Evolutionary conservation across 2,329 filamentous ascomycete genomes (phyloP).

Genomic region (Alternaria burnsii): DNA sequence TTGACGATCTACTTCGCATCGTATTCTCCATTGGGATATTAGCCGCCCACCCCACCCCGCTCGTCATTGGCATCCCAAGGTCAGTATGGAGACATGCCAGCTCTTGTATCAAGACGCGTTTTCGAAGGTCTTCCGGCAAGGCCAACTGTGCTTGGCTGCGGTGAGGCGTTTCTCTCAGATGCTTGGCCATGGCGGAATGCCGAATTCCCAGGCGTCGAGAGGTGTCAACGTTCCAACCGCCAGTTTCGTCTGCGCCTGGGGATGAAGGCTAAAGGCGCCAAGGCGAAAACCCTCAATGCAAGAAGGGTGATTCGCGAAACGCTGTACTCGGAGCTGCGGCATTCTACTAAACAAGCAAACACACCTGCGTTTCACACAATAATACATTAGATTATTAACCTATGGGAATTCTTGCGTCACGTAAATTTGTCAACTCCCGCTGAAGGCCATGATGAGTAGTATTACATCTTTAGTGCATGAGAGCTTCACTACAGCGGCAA

Average conservation of each 20-base stretch:
- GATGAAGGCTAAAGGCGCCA: constrained; percentile 25
- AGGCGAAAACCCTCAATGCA: constrained; percentile 28
- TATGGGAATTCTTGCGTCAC: neutral
- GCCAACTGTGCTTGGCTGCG: constrained; percentile 36
- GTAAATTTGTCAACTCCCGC: neutral
- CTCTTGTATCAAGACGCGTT: constrained; percentile 26
- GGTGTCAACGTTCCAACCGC: constrained; percentile 22
- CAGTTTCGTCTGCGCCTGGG: constrained; percentile 28
- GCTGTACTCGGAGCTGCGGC: constrained; percentile 3
- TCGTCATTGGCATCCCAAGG: constrained; percentile 11
- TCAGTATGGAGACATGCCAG: constrained; percentile 17
- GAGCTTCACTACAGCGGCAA: neutral
- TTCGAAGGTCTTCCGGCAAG: constrained; percentile 10
- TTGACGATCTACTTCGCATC: constrained; percentile 9
- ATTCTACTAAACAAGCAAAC: neutral
- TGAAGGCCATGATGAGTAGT: neutral
- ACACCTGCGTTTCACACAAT: neutral
- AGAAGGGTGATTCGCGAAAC: constrained; percentile 20
- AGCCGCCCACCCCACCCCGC: constrained; percentile 9
- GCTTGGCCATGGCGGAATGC: constrained; percentile 24
- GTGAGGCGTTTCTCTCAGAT: constrained; percentile 26
- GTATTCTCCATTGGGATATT: constrained; percentile 13
- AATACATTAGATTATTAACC: neutral
- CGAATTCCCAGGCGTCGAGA: constrained; percentile 15
- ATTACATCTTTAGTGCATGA: neutral